Percentiles rank a stretch among this genome's conserved stretches.
phyloP scores from a whole-genome alignment of 257 asterid genomes.

The Striga asiatica region DNA sequence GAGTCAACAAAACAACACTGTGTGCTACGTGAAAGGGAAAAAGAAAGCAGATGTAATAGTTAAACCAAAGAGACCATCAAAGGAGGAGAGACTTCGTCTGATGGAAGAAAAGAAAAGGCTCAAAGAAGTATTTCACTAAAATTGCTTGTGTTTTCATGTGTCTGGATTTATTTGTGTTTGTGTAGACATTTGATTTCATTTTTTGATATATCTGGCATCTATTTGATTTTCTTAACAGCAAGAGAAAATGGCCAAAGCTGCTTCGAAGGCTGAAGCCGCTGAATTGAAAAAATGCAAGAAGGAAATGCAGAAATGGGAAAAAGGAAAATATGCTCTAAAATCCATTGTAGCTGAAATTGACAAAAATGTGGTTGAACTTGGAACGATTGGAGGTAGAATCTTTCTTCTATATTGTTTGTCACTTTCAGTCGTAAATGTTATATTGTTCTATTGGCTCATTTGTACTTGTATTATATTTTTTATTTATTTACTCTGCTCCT shows the following conservation, averaged over 20 bases:
- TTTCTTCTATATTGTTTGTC: constrained; percentile 11
- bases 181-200: not conserved
- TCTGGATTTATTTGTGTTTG: not conserved
- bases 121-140: constrained; percentile 50
- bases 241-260: constrained; percentile 78
- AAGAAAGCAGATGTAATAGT: constrained; percentile 24
- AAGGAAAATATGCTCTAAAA: constrained; percentile 72
- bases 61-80: constrained; percentile 36
- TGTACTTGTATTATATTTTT: not conserved
- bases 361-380: constrained; percentile 60
- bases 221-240: constrained; percentile 32
- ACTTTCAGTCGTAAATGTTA: constrained; percentile 2
- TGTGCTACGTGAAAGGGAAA: constrained; percentile 22
- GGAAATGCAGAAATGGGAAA: constrained; percentile 88
- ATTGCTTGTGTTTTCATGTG: no score
- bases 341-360: constrained; percentile 90
- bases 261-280: constrained; percentile 78
- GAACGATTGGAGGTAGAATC: constrained; percentile 69
- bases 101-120: constrained; percentile 69
- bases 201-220: constrained; percentile 14
- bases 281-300: constrained; percentile 52
- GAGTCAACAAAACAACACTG: constrained; percentile 26
- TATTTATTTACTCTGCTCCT: constrained; percentile 7
- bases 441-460: not conserved
- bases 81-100: constrained; percentile 68